Conservation (phyloP, 495 filamentous ascomycete species). For the Penicillium samsonianum region DNA sequence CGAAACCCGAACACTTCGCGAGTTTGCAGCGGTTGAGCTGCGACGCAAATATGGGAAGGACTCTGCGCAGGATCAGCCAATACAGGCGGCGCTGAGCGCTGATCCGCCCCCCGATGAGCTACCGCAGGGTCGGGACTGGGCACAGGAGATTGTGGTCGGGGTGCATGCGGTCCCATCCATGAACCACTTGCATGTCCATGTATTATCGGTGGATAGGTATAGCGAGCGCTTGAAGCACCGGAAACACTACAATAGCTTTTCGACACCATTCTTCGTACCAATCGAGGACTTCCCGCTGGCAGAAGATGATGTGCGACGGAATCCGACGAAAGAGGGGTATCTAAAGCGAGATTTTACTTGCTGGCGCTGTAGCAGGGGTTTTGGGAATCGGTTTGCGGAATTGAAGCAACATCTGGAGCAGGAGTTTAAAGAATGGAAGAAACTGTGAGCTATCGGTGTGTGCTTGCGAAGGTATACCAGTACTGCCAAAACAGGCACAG, state of each 20-base stretch:
- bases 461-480: constrained; percentile 11
- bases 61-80: constrained; percentile 60
- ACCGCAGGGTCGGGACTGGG: constrained; percentile 77
- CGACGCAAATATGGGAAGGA: constrained; percentile 64
- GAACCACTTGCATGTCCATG: constrained; percentile 90
- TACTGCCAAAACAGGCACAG: constrained; percentile 15
- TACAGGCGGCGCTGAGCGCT: constrained; percentile 55
- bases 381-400: constrained; percentile 67
- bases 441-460: constrained; percentile 45
- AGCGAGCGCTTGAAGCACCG: constrained; percentile 70
- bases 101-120: constrained; percentile 49
- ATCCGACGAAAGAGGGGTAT: constrained; percentile 56
- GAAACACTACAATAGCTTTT: constrained; percentile 93
- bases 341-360: constrained; percentile 67
- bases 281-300: constrained; percentile 80
- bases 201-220: constrained; percentile 72
- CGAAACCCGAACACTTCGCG: constrained; percentile 61
- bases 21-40: constrained; percentile 72
- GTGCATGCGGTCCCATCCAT: constrained; percentile 88
- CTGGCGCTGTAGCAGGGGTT: constrained; percentile 80
- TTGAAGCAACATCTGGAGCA: constrained; percentile 78
- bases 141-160: constrained; percentile 71
- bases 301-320: constrained; percentile 57
- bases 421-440: constrained; percentile 84
- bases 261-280: constrained; percentile 80